These are phyloP conservation scores for Geranium brycei DNA, from an alignment of 345 rosid genomes.

Conservation along the genomic window DNA sequence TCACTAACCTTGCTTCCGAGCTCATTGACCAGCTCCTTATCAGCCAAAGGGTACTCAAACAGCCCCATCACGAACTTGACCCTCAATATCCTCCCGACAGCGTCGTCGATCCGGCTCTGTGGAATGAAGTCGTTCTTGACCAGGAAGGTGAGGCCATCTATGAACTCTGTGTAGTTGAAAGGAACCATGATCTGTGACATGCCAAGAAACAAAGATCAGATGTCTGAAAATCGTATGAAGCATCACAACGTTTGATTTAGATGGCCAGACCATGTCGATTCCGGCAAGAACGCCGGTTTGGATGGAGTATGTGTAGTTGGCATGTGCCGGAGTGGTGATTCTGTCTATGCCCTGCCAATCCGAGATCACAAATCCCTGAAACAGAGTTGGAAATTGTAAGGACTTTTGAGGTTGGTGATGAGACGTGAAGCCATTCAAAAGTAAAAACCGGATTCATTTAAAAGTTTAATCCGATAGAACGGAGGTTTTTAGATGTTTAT, in stretches of 20 bases:
- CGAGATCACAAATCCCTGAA: slow-evolving; percentile 81
- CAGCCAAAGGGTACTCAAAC: slow-evolving; percentile 85
- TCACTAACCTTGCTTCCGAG: slow-evolving; percentile 67
- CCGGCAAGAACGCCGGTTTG: slow-evolving; percentile 72
- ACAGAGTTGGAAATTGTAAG: too few relatives aligned
- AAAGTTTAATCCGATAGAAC: too few relatives aligned
- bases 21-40: slow-evolving; percentile 51
- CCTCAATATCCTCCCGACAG: slow-evolving; percentile 60
- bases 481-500: too few relatives aligned
- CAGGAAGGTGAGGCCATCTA: slow-evolving; percentile 46
- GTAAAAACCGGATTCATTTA: too few relatives aligned
- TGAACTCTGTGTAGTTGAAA: slow-evolving; percentile 53
- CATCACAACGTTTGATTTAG: too few relatives aligned
- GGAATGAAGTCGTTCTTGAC: slow-evolving; percentile 51
- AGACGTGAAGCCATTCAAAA: too few relatives aligned
- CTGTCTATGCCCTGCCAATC: slow-evolving; percentile 94
- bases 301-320: slow-evolving; percentile 68
- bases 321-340: slow-evolving; percentile 64
- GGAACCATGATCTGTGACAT: slow-evolving; percentile 73
- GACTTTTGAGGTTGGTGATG: too few relatives aligned
- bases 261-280: slow-evolving; percentile 66
- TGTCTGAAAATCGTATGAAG: too few relatives aligned
- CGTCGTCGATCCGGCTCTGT: slow-evolving; percentile 80
- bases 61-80: slow-evolving; percentile 87
- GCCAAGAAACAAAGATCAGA: too few relatives aligned